Base-by-base conservation (phyloP, 768 basidiomycete genomes). In the Podaxis rugospora region DNA sequence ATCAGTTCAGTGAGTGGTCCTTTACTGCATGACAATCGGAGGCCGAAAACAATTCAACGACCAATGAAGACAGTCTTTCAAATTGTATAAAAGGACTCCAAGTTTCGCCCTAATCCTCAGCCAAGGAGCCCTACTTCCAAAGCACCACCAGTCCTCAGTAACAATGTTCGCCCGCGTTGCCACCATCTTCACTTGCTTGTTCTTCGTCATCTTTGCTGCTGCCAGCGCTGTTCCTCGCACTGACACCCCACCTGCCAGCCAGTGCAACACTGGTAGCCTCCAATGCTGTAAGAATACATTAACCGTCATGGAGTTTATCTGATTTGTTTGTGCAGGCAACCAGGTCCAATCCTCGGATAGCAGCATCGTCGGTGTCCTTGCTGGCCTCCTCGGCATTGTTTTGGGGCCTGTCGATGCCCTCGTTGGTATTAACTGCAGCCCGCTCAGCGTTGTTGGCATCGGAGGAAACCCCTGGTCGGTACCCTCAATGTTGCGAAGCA, bases 371-470 rank as follows among this genome's bases (percentile, higher is more conserved):
- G 21, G 46, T 1, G 6, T 63, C 7, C 37, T 80, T 36, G 61
- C 71, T 5, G 69, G 68, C 18, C 69, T 77, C 39, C 64, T 80
- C 9, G 76, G 75, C 18, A 57, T 77, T 28, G 62, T 66, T 7
- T 18, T 77, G 11, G 69, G 66, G 5, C 6, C 61, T 1, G 4
- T 62, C 21, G 23, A 28, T 2, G 62, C 32, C 11, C 52, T 51
- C 9, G 51, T 62, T 42, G 62, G 62, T 13, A 65, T 75, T 9
- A 69, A 56, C 55, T 76, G 75, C 68, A 66, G 65, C 46, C 75
- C 75, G 27, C 66, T 75, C 56, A 61, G 64, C 27, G 59, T 72
- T 56, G 57, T 73, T 55, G 72, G 72, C 7, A 55, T 57, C 44
- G 62, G 62, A 11, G 66, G 71, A 25, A 66, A 42, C 50, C 65